These are phyloP conservation scores for Cerrena zonata DNA, from an alignment of 1,284 basidiomycete species.

Conservation along the genomic window DNA sequence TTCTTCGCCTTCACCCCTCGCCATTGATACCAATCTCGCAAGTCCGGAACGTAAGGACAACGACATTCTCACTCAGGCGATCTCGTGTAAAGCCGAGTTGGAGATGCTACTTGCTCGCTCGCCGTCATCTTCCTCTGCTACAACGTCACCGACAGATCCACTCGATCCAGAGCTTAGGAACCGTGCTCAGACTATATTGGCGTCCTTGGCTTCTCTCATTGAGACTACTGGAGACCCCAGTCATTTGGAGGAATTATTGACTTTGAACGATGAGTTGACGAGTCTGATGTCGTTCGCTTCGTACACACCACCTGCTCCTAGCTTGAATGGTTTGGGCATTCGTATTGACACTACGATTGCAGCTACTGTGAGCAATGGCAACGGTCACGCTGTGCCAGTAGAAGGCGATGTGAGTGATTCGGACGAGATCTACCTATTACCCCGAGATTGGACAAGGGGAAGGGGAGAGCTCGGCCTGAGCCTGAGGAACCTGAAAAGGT, in stretches of 20 bases:
- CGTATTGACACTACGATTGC: slow-evolving; percentile 21
- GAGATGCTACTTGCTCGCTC: slow-evolving; percentile 39
- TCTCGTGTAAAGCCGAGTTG: slow-evolving; percentile 42
- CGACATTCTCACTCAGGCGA: slow-evolving; percentile 51
- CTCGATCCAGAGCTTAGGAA: slow-evolving; percentile 36
- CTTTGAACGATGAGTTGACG: slow-evolving; percentile 67
- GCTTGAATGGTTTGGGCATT: slow-evolving; percentile 46
- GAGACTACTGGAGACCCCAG: slow-evolving; percentile 52
- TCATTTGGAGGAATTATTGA: slow-evolving; percentile 61
- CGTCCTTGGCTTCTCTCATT: slow-evolving; percentile 55
- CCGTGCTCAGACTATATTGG: slow-evolving; percentile 47
- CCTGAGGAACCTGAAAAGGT: slow-evolving; percentile 63
- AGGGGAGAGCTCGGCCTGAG: slow-evolving; percentile 61
- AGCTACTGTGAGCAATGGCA: slow-evolving; percentile 8
- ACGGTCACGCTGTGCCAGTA: slow-evolving; percentile 18
- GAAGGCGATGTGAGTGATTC: slow-evolving; percentile 21
- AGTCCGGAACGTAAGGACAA: slow-evolving; percentile 40
- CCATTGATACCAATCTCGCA: slow-evolving; percentile 18
- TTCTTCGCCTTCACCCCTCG: neutral
- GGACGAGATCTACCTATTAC: slow-evolving; percentile 45
- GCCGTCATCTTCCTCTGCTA: slow-evolving; percentile 30
- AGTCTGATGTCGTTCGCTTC: slow-evolving; percentile 37
- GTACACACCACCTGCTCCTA: slow-evolving; percentile 32
- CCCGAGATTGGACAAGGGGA: slow-evolving; percentile 70
- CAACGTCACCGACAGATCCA: slow-evolving; percentile 16